phyloP scores from a whole-genome alignment of 352 stramenopile genomes.

The Phytophthora idaei region DNA sequence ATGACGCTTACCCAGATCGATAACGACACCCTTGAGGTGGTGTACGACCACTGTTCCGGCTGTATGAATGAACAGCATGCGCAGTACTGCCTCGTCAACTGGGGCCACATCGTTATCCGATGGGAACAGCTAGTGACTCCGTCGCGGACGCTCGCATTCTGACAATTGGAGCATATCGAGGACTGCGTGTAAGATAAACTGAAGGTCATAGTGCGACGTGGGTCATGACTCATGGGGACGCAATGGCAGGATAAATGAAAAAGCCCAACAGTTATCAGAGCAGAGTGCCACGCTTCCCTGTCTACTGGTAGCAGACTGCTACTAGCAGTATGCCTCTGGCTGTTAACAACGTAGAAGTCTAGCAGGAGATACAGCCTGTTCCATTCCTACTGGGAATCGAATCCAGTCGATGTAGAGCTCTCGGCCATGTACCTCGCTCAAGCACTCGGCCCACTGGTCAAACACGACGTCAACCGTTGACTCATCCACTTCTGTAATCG shows the following conservation, averaged over 20 bases:
- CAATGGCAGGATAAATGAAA: no score
- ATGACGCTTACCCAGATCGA: conserved; percentile 46
- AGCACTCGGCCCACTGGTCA: conserved; percentile 1
- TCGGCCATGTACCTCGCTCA: neutral
- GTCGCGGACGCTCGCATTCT: conserved; percentile 42
- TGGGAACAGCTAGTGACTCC: conserved; percentile 68
- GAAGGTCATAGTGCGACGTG: neutral
- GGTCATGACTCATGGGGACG: no score
- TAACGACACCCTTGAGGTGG: conserved; percentile 34
- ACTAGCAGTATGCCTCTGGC: no score
- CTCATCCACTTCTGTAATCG: conserved; percentile 4
- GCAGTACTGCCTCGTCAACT: conserved; percentile 57
- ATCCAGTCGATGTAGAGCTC: conserved; percentile 14
- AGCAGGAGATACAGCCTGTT: neutral
- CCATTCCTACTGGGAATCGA: conserved; percentile 6
- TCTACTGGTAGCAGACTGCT: no score
- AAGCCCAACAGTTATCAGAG: no score
- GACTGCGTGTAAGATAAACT: conserved; percentile 19
- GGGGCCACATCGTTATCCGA: conserved; percentile 55
- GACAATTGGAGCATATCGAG: neutral
- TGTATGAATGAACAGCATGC: conserved; percentile 55
- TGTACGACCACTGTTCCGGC: conserved; percentile 47
- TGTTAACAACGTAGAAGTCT: neutral
- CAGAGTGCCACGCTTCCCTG: no score
- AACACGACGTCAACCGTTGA: conserved; percentile 1